These are phyloP conservation scores for Diplodia corticola DNA, from an alignment of 2,329 filamentous ascomycete genomes.

Conservation along the genomic window DNA sequence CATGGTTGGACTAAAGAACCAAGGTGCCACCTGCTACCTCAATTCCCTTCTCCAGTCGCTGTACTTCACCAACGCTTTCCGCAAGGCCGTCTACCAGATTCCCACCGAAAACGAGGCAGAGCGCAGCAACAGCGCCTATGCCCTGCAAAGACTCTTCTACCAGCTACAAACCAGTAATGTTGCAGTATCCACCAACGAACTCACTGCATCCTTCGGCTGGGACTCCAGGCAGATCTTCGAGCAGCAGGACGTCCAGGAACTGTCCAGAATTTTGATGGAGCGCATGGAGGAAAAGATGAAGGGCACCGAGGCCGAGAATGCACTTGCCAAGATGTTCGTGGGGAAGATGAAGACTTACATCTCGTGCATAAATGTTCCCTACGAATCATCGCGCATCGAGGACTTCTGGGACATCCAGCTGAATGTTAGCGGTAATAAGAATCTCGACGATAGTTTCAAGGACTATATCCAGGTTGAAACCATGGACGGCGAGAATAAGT, in stretches of 20 bases:
- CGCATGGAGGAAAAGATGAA: constrained; percentile 98
- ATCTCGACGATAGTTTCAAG: constrained; percentile 88
- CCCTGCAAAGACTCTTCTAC: constrained; percentile 91
- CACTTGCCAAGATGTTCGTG: constrained; percentile 86
- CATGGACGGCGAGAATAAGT: constrained; percentile 97
- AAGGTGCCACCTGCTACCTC: constrained; percentile 70
- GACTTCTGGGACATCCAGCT: constrained; percentile 99
- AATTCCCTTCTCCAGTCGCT: constrained; percentile 51
- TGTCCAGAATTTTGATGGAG: constrained; percentile 96
- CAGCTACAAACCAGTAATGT: constrained; percentile 82
- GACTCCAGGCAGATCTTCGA: constrained; percentile 97
- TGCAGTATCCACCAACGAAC: constrained; percentile 86
- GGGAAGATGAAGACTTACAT: constrained; percentile 99
- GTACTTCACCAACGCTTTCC: constrained; percentile 74
- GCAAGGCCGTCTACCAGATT: constrained; percentile 97
- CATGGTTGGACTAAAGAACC: constrained; percentile 94
- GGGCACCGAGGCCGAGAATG: constrained; percentile 85
- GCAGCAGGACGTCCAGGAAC: constrained; percentile 96
- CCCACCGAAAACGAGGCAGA: constrained; percentile 84
- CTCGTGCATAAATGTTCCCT: constrained; percentile 96
- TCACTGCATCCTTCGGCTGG: constrained; percentile 97
- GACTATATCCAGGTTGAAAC: constrained; percentile 97
- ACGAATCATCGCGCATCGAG: constrained; percentile 91
- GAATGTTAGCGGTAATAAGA: constrained; percentile 93
- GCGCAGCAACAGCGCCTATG: constrained; percentile 86